Evolutionary conservation across 78 protist species (phyloP).

Genomic region (Ministeria vibrans): DNA sequence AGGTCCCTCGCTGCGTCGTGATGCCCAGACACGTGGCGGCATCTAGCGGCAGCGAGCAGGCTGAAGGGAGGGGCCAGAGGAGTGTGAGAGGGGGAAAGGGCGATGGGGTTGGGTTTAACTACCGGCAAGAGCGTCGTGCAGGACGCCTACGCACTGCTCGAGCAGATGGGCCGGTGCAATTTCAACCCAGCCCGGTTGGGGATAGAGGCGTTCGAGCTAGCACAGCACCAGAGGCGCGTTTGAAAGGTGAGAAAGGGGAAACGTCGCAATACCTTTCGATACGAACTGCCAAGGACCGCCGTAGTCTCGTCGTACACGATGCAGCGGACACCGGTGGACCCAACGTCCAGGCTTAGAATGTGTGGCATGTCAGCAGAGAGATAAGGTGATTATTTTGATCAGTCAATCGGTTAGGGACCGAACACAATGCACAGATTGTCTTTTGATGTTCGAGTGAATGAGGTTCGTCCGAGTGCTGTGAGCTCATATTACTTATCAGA

Average conservation of each 20-base stretch:
- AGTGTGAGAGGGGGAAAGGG: neutral
- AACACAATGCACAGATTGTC: too few species aligned
- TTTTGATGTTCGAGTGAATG: too few species aligned
- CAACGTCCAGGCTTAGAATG: constrained; percentile 4
- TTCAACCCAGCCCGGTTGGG: constrained; percentile 8
- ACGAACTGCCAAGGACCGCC: neutral
- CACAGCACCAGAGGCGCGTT: neutral
- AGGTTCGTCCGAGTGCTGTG: too few species aligned
- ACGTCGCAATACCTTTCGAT: neutral
- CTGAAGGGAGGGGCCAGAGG: neutral
- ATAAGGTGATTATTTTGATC: too few species aligned
- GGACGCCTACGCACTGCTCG: neutral
- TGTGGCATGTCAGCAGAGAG: neutral
- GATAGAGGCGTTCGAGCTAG: neutral
- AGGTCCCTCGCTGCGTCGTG: constrained; percentile 5
- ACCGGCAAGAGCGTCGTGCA: neutral
- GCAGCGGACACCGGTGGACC: neutral
- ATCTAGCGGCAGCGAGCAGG: neutral
- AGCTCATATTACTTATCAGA: too few species aligned
- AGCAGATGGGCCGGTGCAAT: neutral
- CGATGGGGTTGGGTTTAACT: too few species aligned
- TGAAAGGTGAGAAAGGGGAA: too few species aligned
- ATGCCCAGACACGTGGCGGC: neutral
- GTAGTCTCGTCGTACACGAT: neutral
- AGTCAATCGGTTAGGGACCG: too few species aligned